A percentile compares a stretch with the other conserved stretches of the same genome.
phyloP scores from a whole-genome alignment of 495 filamentous ascomycete species.

The Talaromyces stipitatus region DNA sequence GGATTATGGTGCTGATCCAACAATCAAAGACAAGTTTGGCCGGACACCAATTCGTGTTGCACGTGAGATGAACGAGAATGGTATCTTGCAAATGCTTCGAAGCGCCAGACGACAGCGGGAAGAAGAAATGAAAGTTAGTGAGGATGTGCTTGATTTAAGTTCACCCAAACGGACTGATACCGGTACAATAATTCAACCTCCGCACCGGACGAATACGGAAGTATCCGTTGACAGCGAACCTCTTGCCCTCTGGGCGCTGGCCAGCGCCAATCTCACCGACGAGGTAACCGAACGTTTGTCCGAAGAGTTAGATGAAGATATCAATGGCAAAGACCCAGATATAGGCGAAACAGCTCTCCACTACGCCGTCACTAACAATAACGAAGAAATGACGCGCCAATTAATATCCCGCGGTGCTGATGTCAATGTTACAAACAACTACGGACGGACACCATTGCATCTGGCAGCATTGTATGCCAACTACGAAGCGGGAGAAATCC shows the following conservation, averaged over 20 bases:
- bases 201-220: neutral
- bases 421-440: neutral
- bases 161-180: neutral
- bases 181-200: neutral
- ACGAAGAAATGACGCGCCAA: conserved; percentile 1
- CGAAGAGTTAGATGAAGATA: neutral
- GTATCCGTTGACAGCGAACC: neutral
- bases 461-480: neutral
- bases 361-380: neutral
- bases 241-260: neutral
- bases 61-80: neutral
- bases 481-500: neutral
- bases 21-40: conserved; percentile 7
- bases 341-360: neutral
- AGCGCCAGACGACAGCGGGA: neutral
- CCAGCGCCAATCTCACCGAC: neutral
- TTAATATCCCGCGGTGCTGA: neutral
- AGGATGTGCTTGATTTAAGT: neutral
- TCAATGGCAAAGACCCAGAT: neutral
- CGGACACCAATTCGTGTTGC: conserved; percentile 1
- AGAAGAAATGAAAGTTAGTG: neutral
- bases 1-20: conserved; percentile 13
- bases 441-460: neutral
- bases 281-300: neutral
- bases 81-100: neutral